Evolutionary conservation across 2,329 filamentous ascomycete genomes (phyloP).

Genomic region (Monosporascus sp.): DNA sequence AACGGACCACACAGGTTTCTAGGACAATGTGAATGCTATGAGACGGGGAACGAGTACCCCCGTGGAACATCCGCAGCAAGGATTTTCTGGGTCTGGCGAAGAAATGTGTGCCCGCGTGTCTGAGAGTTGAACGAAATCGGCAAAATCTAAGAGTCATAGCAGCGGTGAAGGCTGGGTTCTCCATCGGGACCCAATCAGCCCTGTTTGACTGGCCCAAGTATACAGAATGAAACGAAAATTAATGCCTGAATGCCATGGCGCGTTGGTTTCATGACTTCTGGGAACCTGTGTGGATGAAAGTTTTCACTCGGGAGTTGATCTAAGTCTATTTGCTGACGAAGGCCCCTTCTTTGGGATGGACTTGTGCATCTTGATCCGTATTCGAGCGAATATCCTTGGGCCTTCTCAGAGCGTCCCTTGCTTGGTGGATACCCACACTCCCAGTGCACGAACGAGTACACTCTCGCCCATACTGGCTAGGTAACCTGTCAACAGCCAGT

Average conservation of each 20-base stretch:
- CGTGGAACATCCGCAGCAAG: neutral
- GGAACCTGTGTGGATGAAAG: neutral
- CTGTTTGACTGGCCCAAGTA: slow-evolving; percentile 1
- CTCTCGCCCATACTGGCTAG: slow-evolving; percentile 13
- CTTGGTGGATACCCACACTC: slow-evolving; percentile 22
- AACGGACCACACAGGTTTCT: slow-evolving; percentile 19
- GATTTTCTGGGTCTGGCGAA: slow-evolving; percentile 9
- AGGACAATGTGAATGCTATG: slow-evolving; percentile 20
- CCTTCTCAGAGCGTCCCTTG: slow-evolving; percentile 15
- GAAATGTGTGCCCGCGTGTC: slow-evolving; percentile 17
- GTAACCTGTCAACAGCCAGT: slow-evolving; percentile 6
- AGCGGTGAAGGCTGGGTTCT: slow-evolving; percentile 20
- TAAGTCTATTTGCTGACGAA: neutral
- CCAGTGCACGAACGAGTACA: slow-evolving; percentile 21
- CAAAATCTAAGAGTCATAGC: slow-evolving; percentile 15
- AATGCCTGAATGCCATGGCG: slow-evolving; percentile 10
- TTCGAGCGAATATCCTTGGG: neutral
- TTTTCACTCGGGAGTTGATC: neutral
- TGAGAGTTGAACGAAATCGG: slow-evolving; percentile 12
- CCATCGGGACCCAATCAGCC: neutral
- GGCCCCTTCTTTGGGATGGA: neutral
- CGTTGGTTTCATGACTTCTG: neutral
- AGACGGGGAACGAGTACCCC: slow-evolving; percentile 7
- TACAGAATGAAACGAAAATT: slow-evolving; percentile 17
- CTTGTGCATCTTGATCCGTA: neutral